Evolutionary conservation across 768 basidiomycete species (phyloP).

Genomic region (Rhodotorula paludigena): DNA sequence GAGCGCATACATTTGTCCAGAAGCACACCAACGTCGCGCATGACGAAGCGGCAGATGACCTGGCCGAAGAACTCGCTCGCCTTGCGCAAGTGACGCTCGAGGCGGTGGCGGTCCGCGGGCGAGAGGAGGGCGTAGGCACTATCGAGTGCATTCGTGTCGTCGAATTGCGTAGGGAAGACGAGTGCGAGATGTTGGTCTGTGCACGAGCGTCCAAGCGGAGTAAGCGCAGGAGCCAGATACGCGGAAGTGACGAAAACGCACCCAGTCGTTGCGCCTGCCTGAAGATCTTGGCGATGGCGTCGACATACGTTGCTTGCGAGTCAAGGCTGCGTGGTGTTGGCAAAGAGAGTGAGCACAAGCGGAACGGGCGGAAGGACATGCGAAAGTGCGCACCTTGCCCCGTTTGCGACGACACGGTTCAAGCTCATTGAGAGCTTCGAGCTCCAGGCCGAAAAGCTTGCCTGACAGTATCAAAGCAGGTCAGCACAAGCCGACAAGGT

Average conservation of each 20-base stretch:
- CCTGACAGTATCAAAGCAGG: neutral
- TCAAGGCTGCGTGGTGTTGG: constrained; percentile 59
- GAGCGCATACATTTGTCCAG: constrained; percentile 64
- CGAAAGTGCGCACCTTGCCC: constrained; percentile 33
- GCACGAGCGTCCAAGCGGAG: neutral
- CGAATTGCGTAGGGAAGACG: neutral
- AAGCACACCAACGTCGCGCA: constrained; percentile 75
- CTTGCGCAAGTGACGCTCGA: constrained; percentile 71
- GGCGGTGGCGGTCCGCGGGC: constrained; percentile 57
- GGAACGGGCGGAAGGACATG: neutral
- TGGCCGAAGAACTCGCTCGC: constrained; percentile 87
- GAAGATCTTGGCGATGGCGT: constrained; percentile 69
- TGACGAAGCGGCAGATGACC: constrained; percentile 81
- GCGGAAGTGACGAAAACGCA: constrained; percentile 10
- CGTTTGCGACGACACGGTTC: constrained; percentile 41
- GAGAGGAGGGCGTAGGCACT: constrained; percentile 54
- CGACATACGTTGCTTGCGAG: constrained; percentile 77
- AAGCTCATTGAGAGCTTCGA: constrained; percentile 38
- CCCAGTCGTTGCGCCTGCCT: constrained; percentile 65
- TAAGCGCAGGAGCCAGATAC: neutral
- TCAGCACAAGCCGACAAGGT: neutral
- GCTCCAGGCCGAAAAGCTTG: constrained; percentile 39
- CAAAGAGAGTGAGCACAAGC: neutral
- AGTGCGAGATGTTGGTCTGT: constrained; percentile 24
- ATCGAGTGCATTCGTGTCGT: constrained; percentile 53